A percentile compares a stretch with the other conserved stretches of the same genome.
Evolutionary conservation across 192 early-diverging fungal species (phyloP).

Genomic region (Polychytrium aggregatum): DNA sequence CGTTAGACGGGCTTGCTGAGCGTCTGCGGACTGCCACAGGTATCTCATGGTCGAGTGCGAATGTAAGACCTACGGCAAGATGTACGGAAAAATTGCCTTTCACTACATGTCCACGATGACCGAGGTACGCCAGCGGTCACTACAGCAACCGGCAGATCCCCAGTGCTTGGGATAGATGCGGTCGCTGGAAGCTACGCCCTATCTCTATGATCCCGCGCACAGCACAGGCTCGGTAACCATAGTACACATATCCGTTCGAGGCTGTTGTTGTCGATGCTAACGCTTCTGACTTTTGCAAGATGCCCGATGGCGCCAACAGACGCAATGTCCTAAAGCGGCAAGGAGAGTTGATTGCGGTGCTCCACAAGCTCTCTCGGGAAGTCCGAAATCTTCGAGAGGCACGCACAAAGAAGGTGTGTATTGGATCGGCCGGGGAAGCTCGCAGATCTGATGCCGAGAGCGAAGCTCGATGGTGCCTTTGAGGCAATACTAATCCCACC

Average conservation of each 20-base stretch:
- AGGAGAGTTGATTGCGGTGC: conserved; percentile 65
- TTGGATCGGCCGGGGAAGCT: too few relatives aligned
- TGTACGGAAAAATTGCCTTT: conserved; percentile 78
- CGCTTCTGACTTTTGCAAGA: conserved; percentile 18
- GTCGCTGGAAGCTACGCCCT: too few relatives aligned
- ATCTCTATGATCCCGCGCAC: too few relatives aligned
- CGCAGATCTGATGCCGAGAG: too few relatives aligned
- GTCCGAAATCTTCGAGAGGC: conserved; percentile 69
- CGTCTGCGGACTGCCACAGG: conserved; percentile 23
- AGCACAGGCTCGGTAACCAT: too few relatives aligned
- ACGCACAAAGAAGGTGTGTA: conserved; percentile 72
- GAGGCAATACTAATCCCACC: too few relatives aligned
- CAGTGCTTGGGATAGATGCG: too few relatives aligned
- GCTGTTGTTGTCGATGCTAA: too few relatives aligned
- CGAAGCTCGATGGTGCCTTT: too few relatives aligned
- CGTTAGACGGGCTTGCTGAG: conserved; percentile 1
- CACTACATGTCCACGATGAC: conserved; percentile 67
- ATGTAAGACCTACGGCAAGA: conserved; percentile 67
- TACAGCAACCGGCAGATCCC: too few relatives aligned
- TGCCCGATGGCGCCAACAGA: conserved; percentile 46
- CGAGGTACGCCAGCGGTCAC: conserved; percentile 26
- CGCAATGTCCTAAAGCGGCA: conserved; percentile 71
- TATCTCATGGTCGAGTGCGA: conserved; percentile 95
- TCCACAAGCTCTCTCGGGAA: conserved; percentile 65
- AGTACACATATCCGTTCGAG: too few relatives aligned